Base-by-base conservation (phyloP, 164 flowering plant species). In the Platanus orientalis region DNA sequence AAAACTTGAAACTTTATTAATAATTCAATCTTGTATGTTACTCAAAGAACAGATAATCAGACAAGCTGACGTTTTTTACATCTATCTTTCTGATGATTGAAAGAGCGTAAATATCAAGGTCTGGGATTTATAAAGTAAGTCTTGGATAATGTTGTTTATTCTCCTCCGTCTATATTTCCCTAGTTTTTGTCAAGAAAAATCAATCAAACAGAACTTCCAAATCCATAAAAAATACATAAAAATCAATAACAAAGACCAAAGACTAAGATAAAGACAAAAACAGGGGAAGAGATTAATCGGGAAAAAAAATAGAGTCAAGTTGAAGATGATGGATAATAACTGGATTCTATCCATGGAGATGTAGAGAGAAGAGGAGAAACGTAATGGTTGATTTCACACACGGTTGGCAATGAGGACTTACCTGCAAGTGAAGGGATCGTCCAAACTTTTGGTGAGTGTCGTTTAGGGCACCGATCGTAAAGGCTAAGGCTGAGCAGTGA, bases 301-400 rank as follows among this genome's bases (percentile, higher is more conserved):
- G 11, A 11, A n/a, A 14, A 7, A 32, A n/a, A 4, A n/a, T 0
- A 42, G 7, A 61, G 66, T 71, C 58, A 71, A 68, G 77, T 39
- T 2, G 79, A 71, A 28, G 78, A 59, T 6, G 54, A 25, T 0
- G 75, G 80, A 53, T 79, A 53, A 21, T 66, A 70, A 28, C 71
- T 39, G 14, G 80, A 68, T 45, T 60, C 69, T 25, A 78, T 65
- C 83, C 80, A 77, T 1, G 80, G 36, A 2, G 73, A 66, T 28
- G 67, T 17, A 19, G 72, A n/a, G n/a, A n/a, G n/a, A n/a, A n/a
- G n/a, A n/a, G n/a, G n/a, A n/a, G n/a, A n/a, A n/a, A n/a, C n/a
- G n/a, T n/a, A n/a, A n/a, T n/a, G n/a, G n/a, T n/a, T n/a, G n/a
- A n/a, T n/a, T n/a, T n/a, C n/a, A n/a, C n/a, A n/a, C n/a, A n/a